Evolutionary conservation across 1,139 yeast species (phyloP).

Genomic region (Candida albicans): DNA sequence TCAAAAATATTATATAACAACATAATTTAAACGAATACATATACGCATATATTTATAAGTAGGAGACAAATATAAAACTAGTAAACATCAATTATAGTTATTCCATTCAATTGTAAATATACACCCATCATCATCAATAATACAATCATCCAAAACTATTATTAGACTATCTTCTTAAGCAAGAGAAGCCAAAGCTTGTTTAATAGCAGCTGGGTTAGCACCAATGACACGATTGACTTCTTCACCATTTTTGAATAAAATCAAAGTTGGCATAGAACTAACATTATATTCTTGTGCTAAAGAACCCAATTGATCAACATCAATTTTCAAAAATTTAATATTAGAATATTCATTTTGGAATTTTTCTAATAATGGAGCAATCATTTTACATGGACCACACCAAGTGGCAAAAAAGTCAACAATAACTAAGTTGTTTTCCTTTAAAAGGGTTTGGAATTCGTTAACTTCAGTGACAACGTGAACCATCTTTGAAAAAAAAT

Average conservation of each 20-base stretch:
- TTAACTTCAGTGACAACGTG: conserved; percentile 42
- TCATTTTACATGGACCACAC: conserved; percentile 94
- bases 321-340: conserved; percentile 79
- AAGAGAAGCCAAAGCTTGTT: conserved; percentile 61
- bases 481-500: conserved; percentile 33
- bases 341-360: conserved; percentile 44
- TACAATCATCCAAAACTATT: background rate
- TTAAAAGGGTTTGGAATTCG: conserved; percentile 62
- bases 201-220: conserved; percentile 82
- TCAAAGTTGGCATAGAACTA: conserved; percentile 86
- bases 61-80: too few relatives aligned
- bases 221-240: conserved; percentile 75
- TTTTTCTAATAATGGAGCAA: conserved; percentile 76
- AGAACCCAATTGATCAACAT: conserved; percentile 75
- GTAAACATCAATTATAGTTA: too few relatives aligned
- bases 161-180: conserved; percentile 30
- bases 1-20: too few relatives aligned
- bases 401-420: conserved; percentile 87
- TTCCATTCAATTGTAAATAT: too few relatives aligned
- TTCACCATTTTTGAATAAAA: conserved; percentile 76
- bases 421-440: conserved; percentile 61
- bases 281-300: conserved; percentile 74
- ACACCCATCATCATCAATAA: too few relatives aligned
- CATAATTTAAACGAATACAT: too few relatives aligned
- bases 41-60: too few relatives aligned